Conservation (phyloP, 306 rosid genomes). For the Erythrophleum fordii region DNA sequence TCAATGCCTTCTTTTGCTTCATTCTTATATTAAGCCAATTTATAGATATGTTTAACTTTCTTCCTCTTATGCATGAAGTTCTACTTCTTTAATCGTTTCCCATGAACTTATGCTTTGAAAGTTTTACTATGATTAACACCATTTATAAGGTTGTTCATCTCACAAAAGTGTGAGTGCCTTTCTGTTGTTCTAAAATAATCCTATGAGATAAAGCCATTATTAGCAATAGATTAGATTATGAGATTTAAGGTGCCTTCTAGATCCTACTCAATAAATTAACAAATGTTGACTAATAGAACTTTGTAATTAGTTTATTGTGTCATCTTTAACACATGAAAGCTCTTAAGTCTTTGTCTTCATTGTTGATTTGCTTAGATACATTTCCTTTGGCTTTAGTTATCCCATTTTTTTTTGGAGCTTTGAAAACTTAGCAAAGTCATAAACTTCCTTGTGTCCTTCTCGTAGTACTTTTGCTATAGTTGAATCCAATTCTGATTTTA, state of each 20-base stretch:
- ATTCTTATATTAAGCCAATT: background rate
- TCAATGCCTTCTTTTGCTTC: slow-evolving; percentile 43
- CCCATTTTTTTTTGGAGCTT: slow-evolving; percentile 16
- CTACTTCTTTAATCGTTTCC: background rate
- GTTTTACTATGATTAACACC: background rate
- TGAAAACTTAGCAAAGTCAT: slow-evolving; percentile 17
- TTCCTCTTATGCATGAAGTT: background rate
- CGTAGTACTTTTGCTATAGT: slow-evolving; percentile 33
- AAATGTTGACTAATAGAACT: background rate
- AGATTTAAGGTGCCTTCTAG: slow-evolving; percentile 11
- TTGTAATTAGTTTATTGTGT: slow-evolving; percentile 25
- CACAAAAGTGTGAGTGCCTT: slow-evolving; percentile 21
- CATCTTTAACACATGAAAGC: slow-evolving; percentile 15
- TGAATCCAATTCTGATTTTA: slow-evolving; percentile 36
- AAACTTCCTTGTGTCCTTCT: slow-evolving; percentile 14
- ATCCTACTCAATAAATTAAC: background rate
- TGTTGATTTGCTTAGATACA: background rate
- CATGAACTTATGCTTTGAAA: background rate
- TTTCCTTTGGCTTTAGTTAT: background rate
- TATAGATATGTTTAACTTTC: slow-evolving; percentile 32
- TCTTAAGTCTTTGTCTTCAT: background rate
- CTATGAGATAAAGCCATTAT: slow-evolving; percentile 15
- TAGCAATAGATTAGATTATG: slow-evolving; percentile 22
- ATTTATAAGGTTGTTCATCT: background rate
- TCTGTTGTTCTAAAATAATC: background rate